These are phyloP conservation scores for Colletotrichum limetticola DNA, from an alignment of 2,329 filamentous ascomycete species.

Conservation along the genomic window DNA sequence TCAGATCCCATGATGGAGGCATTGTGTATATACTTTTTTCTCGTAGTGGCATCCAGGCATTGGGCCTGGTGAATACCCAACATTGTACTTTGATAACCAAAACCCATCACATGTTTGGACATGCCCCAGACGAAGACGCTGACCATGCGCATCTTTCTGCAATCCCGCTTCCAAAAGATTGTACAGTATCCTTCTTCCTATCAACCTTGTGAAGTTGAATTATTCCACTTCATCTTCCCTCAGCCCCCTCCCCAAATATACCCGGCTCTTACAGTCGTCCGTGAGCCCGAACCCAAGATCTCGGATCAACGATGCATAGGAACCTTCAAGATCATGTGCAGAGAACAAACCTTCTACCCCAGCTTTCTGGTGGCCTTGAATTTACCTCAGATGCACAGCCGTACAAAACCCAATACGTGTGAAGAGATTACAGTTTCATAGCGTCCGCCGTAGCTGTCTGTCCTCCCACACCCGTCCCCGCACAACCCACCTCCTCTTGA, in stretches of 20 bases:
- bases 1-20: background rate
- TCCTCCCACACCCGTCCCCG: constrained; percentile 1
- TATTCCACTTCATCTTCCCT: too few relatives aligned
- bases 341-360: background rate
- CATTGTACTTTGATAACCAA: background rate
- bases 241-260: too few relatives aligned
- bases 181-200: too few relatives aligned
- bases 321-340: background rate
- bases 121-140: background rate
- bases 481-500: constrained; percentile 9
- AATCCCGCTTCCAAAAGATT: background rate
- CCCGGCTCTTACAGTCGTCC: too few relatives aligned
- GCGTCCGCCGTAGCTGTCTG: constrained; percentile 3
- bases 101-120: background rate
- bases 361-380: background rate
- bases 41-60: background rate
- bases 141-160: background rate
- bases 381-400: background rate
- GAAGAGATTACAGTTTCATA: background rate
- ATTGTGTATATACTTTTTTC: background rate
- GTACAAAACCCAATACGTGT: background rate
- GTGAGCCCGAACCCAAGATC: background rate
- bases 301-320: background rate
- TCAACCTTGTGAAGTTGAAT: too few relatives aligned
- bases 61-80: background rate